These are phyloP conservation scores for Aegle marmelos DNA, from an alignment of 345 rosid species.

Conservation along the genomic window DNA sequence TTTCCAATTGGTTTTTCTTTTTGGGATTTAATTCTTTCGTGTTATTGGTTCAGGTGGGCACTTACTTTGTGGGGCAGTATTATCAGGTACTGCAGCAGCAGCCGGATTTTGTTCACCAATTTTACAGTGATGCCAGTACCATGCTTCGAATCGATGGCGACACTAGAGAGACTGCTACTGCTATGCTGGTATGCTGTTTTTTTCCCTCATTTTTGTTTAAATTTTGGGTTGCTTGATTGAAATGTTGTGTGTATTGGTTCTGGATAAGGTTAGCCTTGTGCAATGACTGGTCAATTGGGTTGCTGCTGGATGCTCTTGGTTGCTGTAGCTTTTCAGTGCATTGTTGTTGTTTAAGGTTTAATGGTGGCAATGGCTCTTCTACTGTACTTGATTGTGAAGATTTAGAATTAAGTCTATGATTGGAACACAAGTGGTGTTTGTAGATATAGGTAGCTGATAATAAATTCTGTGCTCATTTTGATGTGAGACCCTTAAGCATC, in stretches of 20 bases:
- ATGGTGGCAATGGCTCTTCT: not conserved
- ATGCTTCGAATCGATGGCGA: slow-evolving; percentile 48
- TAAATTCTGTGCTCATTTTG: not conserved
- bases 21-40: not conserved
- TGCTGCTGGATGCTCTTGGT: not conserved
- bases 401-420: not conserved
- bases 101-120: slow-evolving; percentile 42
- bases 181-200: slow-evolving; percentile 35
- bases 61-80: slow-evolving; percentile 51
- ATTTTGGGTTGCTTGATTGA: not conserved
- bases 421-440: not conserved
- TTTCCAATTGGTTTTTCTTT: not conserved
- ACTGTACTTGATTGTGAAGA: not conserved
- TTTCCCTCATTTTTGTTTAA: not conserved
- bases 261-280: not conserved
- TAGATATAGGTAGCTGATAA: not conserved
- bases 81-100: slow-evolving; percentile 43
- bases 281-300: not conserved
- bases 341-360: not conserved
- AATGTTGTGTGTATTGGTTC: not conserved
- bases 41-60: slow-evolving; percentile 36
- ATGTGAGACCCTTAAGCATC: not conserved
- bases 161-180: slow-evolving; percentile 32
- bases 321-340: not conserved
- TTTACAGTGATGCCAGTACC: slow-evolving; percentile 44